A percentile compares a stretch with the other conserved stretches of the same genome.
These are phyloP conservation scores for Acer campestre DNA, from an alignment of 345 rosid genomes.

Conservation along the genomic window DNA sequence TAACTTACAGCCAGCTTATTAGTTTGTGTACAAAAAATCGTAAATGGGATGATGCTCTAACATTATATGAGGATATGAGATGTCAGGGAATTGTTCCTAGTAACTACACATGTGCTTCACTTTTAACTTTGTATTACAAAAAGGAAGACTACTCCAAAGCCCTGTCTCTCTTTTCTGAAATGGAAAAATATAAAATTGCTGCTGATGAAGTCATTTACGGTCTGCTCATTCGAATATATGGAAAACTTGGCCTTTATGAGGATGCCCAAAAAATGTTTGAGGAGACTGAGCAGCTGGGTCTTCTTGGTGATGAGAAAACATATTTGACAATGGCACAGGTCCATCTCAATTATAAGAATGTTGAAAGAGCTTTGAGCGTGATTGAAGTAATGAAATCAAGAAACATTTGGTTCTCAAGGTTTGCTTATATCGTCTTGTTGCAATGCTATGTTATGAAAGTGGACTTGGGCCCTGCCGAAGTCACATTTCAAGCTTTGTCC, in stretches of 20 bases:
- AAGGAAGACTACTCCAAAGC: constrained; percentile 77
- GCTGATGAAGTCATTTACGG: constrained; percentile 93
- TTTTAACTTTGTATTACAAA: constrained; percentile 77
- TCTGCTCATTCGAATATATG: constrained; percentile 84
- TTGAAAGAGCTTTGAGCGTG: constrained; percentile 61
- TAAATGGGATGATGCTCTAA: constrained; percentile 57
- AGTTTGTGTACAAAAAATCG: constrained; percentile 49
- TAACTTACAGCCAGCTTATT: constrained; percentile 74
- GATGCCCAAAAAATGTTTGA: constrained; percentile 75
- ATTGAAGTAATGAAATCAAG: constrained; percentile 70
- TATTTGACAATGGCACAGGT: constrained; percentile 94
- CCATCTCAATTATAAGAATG: constrained; percentile 63
- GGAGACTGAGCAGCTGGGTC: constrained; percentile 59
- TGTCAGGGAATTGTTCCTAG: constrained; percentile 69
- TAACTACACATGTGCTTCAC: constrained; percentile 91
- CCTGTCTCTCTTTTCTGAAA: constrained; percentile 79
- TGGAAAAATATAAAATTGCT: constrained; percentile 60
- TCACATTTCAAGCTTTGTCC: constrained; percentile 62
- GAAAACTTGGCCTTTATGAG: constrained; percentile 80
- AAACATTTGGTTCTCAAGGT: constrained; percentile 70
- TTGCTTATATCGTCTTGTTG: constrained; percentile 77
- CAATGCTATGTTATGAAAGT: constrained; percentile 72
- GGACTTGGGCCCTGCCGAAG: constrained; percentile 73
- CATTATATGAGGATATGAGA: constrained; percentile 76
- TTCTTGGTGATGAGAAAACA: constrained; percentile 79